Conservation (phyloP, 2,329 filamentous ascomycete genomes). For the Trichophyton equinum region DNA sequence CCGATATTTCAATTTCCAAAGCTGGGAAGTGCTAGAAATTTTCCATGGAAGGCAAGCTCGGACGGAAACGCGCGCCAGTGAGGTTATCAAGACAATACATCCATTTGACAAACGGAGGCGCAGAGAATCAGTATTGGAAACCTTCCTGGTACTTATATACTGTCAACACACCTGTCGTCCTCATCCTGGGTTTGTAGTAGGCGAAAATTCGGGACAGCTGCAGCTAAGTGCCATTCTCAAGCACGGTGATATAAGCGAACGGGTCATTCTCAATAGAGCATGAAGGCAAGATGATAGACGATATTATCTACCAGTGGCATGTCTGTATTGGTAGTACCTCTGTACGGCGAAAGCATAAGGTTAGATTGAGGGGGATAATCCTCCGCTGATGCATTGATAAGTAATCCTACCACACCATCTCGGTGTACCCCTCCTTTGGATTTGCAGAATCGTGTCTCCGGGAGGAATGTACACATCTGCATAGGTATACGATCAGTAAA, state of each 20-base stretch:
- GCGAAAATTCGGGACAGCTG: too few relatives aligned
- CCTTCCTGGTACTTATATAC: too few relatives aligned
- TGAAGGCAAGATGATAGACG: neutral
- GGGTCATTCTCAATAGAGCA: neutral
- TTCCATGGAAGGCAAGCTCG: neutral
- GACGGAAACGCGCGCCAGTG: neutral
- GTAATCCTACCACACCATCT: neutral
- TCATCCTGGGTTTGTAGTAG: too few relatives aligned
- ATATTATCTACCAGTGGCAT: neutral
- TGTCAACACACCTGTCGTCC: too few relatives aligned
- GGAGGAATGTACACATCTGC: neutral
- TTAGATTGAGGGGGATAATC: neutral
- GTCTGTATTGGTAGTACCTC: neutral
- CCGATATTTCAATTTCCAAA: neutral
- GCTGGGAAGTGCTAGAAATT: neutral
- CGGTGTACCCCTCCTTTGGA: neutral
- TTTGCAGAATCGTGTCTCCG: neutral
- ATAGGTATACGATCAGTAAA: neutral
- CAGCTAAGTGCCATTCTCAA: neutral
- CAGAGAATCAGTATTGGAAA: too few relatives aligned
- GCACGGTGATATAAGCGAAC: neutral
- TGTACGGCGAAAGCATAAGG: neutral
- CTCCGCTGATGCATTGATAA: neutral
- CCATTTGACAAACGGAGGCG: too few relatives aligned
- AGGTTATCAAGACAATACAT: neutral